Conservation (phyloP, 2,329 filamentous ascomycete genomes). For the Microsporum canis region DNA sequence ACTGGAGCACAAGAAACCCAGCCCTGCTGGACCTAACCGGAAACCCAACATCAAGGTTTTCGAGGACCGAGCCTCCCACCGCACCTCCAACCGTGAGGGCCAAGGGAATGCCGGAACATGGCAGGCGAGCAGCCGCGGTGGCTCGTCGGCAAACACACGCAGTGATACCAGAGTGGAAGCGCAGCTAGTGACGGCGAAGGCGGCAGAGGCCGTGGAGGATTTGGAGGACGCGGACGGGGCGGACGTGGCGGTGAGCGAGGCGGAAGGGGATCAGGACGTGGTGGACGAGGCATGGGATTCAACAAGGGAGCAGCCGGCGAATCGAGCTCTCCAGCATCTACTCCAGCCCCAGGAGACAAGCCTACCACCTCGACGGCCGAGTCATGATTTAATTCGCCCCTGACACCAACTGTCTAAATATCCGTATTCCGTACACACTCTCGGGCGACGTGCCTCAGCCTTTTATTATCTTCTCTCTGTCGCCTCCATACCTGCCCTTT, state of each 20-base stretch:
- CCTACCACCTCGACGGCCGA: not conserved
- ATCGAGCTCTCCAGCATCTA: constrained; percentile 9
- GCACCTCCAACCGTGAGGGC: constrained; percentile 18
- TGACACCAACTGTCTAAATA: not conserved
- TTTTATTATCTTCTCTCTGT: not conserved
- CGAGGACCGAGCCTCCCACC: constrained; percentile 51
- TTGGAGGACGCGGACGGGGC: constrained; percentile 44
- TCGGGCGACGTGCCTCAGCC: not conserved
- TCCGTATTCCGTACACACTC: constrained; percentile 1
- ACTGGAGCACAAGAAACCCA: constrained; percentile 62
- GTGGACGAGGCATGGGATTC: constrained; percentile 44
- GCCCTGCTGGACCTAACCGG: constrained; percentile 56
- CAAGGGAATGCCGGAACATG: constrained; percentile 44
- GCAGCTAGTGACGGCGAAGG: constrained; percentile 61
- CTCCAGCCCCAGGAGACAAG: constrained; percentile 8
- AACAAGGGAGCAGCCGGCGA: constrained; percentile 10
- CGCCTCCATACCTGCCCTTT: not conserved
- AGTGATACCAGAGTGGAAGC: constrained; percentile 74
- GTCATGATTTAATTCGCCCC: not conserved
- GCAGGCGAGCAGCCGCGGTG: constrained; percentile 49
- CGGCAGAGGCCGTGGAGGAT: constrained; percentile 50
- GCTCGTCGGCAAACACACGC: constrained; percentile 49
- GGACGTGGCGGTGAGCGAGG: constrained; percentile 46
- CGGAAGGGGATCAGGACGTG: constrained; percentile 43
- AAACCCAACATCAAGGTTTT: constrained; percentile 77